Conservation (phyloP, 75 land plant genomes). For the Selaginella tamariscina region DNA sequence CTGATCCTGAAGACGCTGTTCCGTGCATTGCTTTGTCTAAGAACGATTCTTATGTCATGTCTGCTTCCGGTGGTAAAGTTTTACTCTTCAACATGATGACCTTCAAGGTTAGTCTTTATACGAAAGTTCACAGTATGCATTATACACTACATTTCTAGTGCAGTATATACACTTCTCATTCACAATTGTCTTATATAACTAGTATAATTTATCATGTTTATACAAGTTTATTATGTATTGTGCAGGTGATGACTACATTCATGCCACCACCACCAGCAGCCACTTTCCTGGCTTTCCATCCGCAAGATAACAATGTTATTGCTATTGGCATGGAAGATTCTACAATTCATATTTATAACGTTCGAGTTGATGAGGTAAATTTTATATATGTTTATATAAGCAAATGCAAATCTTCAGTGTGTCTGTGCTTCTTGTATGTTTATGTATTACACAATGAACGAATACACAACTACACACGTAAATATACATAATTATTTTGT, state of each 20-base stretch:
- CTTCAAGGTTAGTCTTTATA: slow-evolving; percentile 49
- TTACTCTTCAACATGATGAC: slow-evolving; percentile 69
- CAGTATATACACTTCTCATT: neutral
- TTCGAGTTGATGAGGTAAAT: slow-evolving; percentile 76
- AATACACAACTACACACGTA: neutral
- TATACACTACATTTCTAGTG: neutral
- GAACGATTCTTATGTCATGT: slow-evolving; percentile 85
- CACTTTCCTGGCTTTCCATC: slow-evolving; percentile 68
- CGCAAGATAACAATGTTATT: slow-evolving; percentile 69
- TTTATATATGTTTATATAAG: too few species aligned
- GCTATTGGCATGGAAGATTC: slow-evolving; percentile 88
- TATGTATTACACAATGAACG: neutral
- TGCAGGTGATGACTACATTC: slow-evolving; percentile 66
- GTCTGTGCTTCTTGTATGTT: neutral
- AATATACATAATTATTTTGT: neutral
- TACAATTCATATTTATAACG: slow-evolving; percentile 67
- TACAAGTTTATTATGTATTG: slow-evolving; percentile 2
- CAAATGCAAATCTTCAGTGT: neutral
- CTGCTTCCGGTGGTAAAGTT: slow-evolving; percentile 76
- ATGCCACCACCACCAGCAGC: slow-evolving; percentile 88
- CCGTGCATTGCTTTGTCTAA: slow-evolving; percentile 71
- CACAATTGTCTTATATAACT: neutral
- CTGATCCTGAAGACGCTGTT: slow-evolving; percentile 50
- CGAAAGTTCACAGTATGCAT: too few species aligned
- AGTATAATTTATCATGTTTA: neutral